phyloP scores from a whole-genome alignment of 2,329 filamentous ascomycete genomes.

The Ascochyta viciae-villosae region DNA sequence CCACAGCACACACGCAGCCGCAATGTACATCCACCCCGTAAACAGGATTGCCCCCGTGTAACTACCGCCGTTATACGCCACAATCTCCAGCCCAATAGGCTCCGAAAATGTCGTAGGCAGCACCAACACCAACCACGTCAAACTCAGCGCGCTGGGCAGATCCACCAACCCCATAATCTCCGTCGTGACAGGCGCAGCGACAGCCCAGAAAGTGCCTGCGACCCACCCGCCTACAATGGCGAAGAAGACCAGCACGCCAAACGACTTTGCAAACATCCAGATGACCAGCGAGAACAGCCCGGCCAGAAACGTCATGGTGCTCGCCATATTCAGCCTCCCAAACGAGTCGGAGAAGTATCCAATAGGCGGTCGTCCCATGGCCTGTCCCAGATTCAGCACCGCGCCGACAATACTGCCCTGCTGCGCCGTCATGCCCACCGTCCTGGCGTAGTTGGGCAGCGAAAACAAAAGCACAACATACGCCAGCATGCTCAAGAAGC shows the following conservation, averaged over 20 bases:
- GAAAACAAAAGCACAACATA: slow-evolving; percentile 82
- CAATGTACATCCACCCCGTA: slow-evolving; percentile 68
- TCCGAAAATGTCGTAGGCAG: slow-evolving; percentile 72
- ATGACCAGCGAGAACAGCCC: slow-evolving; percentile 72
- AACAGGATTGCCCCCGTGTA: slow-evolving; percentile 68
- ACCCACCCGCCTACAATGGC: slow-evolving; percentile 70
- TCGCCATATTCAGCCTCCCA: slow-evolving; percentile 77
- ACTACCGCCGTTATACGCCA: slow-evolving; percentile 54
- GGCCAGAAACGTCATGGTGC: slow-evolving; percentile 67
- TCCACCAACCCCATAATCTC: slow-evolving; percentile 76
- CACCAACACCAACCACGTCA: slow-evolving; percentile 75
- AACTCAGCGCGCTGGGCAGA: slow-evolving; percentile 71
- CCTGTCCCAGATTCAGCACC: slow-evolving; percentile 72
- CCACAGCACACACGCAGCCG: slow-evolving; percentile 60
- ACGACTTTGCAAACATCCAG: slow-evolving; percentile 74
- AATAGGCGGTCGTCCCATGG: slow-evolving; percentile 72
- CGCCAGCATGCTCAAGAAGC: slow-evolving; percentile 74
- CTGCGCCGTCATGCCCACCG: slow-evolving; percentile 69
- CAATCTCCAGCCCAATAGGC: slow-evolving; percentile 63
- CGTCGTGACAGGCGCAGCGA: slow-evolving; percentile 72
- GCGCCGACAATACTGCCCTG: slow-evolving; percentile 77
- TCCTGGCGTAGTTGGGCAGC: slow-evolving; percentile 74
- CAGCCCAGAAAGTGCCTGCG: slow-evolving; percentile 71
- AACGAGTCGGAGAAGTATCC: slow-evolving; percentile 74
- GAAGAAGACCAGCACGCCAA: slow-evolving; percentile 74